Evolutionary conservation across 225 moss, liverwort and hornwort genomes (phyloP), one percentile per base, ranked within the genome.

Genomic region (Bryoerythrophyllum caledonicum): DNA sequence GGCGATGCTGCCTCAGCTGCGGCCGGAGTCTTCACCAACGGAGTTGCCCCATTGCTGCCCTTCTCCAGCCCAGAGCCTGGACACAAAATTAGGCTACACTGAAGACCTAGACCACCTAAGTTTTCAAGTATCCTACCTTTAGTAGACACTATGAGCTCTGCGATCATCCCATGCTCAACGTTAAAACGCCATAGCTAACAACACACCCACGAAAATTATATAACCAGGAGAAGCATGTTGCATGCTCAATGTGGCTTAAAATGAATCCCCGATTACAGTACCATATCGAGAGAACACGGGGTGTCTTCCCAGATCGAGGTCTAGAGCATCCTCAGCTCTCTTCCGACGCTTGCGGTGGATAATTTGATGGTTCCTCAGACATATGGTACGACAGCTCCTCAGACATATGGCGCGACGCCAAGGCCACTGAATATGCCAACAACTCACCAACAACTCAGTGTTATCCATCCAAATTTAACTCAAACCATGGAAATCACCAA

Each of bases 201-300:
- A 65, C 69, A 76, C 35, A 77, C 65, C 80, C 32, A 79, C 77
- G 52, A 69, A 54, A 58, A 59, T 73, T 73, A 72, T 73, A 32
- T 2, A 83, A 73, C 78, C 48, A 48, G 48, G 48, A 17, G 48
- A 66, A 81, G 81, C 78, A 83, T 75, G 78, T 78, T 77, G 63
- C 73, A 60, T 25, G 25, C 82, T 82, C 81, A 71, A 80, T 80
- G 82, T 79, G 62, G 25, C 82, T 82, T 81, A 71, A 80, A 82
- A 82, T 77, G 62, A 79, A 83, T 86, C 86, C 84, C 90, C 86
- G 2, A 5, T 2, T 73, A 82, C 81, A 85, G 87, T 97, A 94
- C 96, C 96, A 80, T 96, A 97, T 91, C 94, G 89, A 78, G 96
- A 97, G 74, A 94, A 92, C 60, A 97, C 88, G 67, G 94, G 96